These are phyloP conservation scores for Athelia psychrophila DNA, from an alignment of 1,284 basidiomycete species.

Conservation along the genomic window DNA sequence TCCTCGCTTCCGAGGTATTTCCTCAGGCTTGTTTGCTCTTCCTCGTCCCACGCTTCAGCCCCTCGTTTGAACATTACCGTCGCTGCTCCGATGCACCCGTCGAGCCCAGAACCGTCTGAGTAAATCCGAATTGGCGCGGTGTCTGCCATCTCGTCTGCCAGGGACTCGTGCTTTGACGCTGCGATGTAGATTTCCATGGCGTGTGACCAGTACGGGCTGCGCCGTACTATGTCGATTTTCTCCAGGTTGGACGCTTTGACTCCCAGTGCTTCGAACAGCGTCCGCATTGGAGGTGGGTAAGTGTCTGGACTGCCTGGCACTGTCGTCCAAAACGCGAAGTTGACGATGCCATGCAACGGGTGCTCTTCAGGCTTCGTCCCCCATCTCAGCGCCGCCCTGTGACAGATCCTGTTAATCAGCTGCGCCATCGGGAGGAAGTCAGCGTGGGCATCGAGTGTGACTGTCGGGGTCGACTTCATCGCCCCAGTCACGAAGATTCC, in stretches of 20 bases:
- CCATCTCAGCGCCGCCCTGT: constrained; percentile 4
- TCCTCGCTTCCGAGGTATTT: constrained; percentile 9
- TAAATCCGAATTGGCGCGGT: constrained; percentile 6
- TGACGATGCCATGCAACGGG: constrained; percentile 3
- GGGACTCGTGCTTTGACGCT: constrained; percentile 3
- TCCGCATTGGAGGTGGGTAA: constrained; percentile 9
- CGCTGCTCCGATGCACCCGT: constrained; percentile 15
- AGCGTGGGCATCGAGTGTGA: constrained; percentile 17
- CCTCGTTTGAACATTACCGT: constrained; percentile 3
- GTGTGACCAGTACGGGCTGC: constrained; percentile 2
- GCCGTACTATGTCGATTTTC: constrained; percentile 3
- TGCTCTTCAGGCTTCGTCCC: constrained; percentile 7
- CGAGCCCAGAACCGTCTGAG: constrained; percentile 15
- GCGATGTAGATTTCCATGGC: background rate
- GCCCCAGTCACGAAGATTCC: constrained; percentile 16
- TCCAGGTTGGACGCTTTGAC: constrained; percentile 4
- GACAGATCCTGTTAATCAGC: constrained; percentile 10
- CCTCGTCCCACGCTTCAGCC: background rate
- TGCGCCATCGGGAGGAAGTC: constrained; percentile 14
- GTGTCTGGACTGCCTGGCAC: too few species aligned
- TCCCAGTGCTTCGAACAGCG: constrained; percentile 1
- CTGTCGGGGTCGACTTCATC: constrained; percentile 16
- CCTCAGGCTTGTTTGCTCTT: background rate
- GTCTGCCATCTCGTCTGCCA: background rate
- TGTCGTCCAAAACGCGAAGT: background rate